phyloP scores from a whole-genome alignment of 2,329 filamentous ascomycete genomes.

The Thyridium curvatum region DNA sequence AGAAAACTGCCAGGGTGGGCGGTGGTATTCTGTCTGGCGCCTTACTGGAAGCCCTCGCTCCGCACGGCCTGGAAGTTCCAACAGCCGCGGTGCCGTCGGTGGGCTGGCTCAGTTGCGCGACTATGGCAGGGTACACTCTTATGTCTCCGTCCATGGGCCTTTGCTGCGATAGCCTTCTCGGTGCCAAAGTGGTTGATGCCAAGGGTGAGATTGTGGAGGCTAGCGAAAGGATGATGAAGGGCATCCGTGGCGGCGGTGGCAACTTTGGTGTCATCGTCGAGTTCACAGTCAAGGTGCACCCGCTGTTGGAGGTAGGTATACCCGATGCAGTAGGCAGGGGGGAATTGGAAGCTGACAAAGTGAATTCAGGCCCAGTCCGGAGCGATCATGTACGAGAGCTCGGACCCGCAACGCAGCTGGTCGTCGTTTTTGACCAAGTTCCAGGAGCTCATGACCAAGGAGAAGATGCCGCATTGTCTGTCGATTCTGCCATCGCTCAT shows the following conservation, averaged over 20 bases:
- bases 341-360: too few species aligned
- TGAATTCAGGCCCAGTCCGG: too few species aligned
- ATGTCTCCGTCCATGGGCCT: conserved; percentile 20
- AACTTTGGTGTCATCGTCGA: conserved; percentile 18
- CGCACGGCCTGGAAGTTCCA: conserved; percentile 10
- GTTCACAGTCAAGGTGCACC: conserved; percentile 17
- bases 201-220: conserved; percentile 18
- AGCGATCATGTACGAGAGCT: too few species aligned
- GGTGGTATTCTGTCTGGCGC: conserved; percentile 8
- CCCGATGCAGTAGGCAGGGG: too few species aligned
- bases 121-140: conserved; percentile 25
- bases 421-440: too few species aligned
- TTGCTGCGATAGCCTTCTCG: conserved; percentile 29
- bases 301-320: conserved; percentile 1
- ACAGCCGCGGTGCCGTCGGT: conserved; percentile 10
- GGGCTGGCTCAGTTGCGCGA: conserved; percentile 27
- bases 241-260: conserved; percentile 18
- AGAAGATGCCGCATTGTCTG: too few species aligned
- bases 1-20: conserved; percentile 9
- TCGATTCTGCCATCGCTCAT: background rate
- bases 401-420: too few species aligned
- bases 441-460: too few species aligned
- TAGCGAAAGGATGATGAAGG: conserved; percentile 17
- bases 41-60: conserved; percentile 8
- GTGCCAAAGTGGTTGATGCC: conserved; percentile 17